Percentiles rank a stretch among this genome's conserved stretches.
phyloP scores from a whole-genome alignment of 1,284 basidiomycete genomes.

The Gomphus bonarii region DNA sequence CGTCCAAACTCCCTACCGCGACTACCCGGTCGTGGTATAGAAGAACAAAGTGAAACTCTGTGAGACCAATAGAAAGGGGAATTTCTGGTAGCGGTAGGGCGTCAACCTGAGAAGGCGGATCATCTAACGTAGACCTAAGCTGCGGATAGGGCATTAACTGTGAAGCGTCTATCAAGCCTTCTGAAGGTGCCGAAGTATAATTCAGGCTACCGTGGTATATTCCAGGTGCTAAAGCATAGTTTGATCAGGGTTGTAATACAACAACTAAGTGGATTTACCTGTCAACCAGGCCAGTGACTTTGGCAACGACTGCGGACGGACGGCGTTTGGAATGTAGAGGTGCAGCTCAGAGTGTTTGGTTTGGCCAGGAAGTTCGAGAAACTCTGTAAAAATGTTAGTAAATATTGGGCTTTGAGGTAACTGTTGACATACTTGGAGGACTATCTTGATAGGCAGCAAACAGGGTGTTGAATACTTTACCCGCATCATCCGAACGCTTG shows the following conservation, averaged over 20 bases:
- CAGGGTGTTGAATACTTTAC: constrained; percentile 65
- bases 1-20: constrained; percentile 74
- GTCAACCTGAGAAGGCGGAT: constrained; percentile 18
- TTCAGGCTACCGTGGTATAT: constrained; percentile 76
- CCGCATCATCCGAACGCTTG: constrained; percentile 58
- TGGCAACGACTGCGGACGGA: constrained; percentile 56
- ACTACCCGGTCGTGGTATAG: constrained; percentile 76
- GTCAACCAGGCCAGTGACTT: constrained; percentile 84
- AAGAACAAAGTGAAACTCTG: constrained; percentile 88
- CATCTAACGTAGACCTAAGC: constrained; percentile 20
- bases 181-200: constrained; percentile 46
- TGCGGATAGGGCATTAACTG: constrained; percentile 57
- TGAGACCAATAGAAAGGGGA: constrained; percentile 73
- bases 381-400: constrained; percentile 38
- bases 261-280: constrained; percentile 31
- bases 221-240: constrained; percentile 48
- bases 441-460: constrained; percentile 67
- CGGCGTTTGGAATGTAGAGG: constrained; percentile 61
- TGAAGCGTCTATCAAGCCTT: constrained; percentile 72
- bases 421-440: constrained; percentile 60
- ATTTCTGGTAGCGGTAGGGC: constrained; percentile 23
- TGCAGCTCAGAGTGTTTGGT: constrained; percentile 67
- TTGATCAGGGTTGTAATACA: background rate
- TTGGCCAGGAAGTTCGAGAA: constrained; percentile 77
- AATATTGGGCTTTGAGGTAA: background rate